phyloP scores from a whole-genome alignment of 306 rosid genomes.

The Pachyrhizus erosus region DNA sequence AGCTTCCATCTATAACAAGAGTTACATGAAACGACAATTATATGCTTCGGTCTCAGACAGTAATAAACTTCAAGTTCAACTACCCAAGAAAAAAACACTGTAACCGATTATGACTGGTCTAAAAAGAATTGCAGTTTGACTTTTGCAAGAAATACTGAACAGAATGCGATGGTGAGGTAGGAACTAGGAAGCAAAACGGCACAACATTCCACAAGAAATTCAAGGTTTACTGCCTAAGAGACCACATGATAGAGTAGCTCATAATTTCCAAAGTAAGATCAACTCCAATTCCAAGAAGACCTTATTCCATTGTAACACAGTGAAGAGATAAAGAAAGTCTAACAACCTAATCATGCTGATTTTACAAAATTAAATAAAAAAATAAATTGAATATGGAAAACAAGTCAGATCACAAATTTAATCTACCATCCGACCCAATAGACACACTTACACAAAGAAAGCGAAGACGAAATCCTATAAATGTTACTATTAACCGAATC shows the following conservation, averaged over 20 bases:
- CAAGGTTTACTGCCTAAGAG: slow-evolving; percentile 19
- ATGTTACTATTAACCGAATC: slow-evolving; percentile 86
- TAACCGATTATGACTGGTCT: not conserved
- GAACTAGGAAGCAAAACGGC: not conserved
- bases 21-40: not conserved
- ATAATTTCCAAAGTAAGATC: slow-evolving; percentile 18
- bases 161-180: not conserved
- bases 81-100: not conserved
- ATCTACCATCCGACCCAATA: not conserved
- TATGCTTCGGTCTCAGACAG: slow-evolving; percentile 4
- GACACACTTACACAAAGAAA: slow-evolving; percentile 79
- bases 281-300: slow-evolving; percentile 21
- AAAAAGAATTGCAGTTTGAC: slow-evolving; percentile 10
- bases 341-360: not conserved
- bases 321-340: slow-evolving; percentile 15
- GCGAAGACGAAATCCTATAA: slow-evolving; percentile 80
- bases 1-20: not conserved
- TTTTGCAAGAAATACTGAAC: not conserved
- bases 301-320: not conserved
- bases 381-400: slow-evolving; percentile 27
- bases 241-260: slow-evolving; percentile 24
- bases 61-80: not conserved
- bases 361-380: not conserved
- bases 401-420: slow-evolving; percentile 22
- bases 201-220: slow-evolving; percentile 3